Evolutionary conservation across 2,329 filamentous ascomycete genomes (phyloP).

Genomic region (Colletotrichum tropicicola): DNA sequence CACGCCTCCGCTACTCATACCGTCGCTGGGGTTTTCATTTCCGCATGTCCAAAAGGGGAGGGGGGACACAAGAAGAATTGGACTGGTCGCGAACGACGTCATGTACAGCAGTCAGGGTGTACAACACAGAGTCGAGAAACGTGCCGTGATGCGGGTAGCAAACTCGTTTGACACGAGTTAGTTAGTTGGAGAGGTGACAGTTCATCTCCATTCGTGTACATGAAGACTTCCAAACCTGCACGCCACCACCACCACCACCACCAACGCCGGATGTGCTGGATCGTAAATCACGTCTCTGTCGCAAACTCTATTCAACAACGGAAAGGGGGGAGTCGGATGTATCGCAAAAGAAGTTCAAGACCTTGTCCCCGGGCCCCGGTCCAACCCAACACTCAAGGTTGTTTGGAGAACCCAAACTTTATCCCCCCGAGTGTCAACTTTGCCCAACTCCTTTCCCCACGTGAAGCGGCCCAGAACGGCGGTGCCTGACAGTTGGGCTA

Average conservation of each 20-base stretch:
- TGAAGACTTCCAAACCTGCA: background rate
- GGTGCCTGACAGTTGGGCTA: background rate
- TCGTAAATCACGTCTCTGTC: background rate
- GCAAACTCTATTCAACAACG: background rate
- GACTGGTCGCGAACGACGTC: too few species aligned
- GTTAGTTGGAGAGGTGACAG: background rate
- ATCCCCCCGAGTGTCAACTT: background rate
- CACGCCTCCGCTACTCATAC: too few species aligned
- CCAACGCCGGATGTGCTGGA: background rate
- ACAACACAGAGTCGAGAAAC: background rate
- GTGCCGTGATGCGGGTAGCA: background rate
- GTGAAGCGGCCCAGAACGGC: background rate
- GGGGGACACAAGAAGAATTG: too few species aligned
- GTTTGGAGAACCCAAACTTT: background rate
- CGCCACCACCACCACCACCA: background rate
- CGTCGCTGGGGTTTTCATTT: too few species aligned
- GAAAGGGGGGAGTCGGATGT: background rate
- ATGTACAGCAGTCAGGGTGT: too few species aligned
- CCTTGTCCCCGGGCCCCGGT: too few species aligned
- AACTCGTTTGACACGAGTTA: background rate
- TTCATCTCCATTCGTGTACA: background rate
- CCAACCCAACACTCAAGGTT: background rate
- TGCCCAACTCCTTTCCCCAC: background rate
- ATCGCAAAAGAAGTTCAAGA: background rate
- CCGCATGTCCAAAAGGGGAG: too few species aligned